Evolutionary conservation across 1,139 yeast species (phyloP).

Genomic region (Nadsonia commutata): DNA sequence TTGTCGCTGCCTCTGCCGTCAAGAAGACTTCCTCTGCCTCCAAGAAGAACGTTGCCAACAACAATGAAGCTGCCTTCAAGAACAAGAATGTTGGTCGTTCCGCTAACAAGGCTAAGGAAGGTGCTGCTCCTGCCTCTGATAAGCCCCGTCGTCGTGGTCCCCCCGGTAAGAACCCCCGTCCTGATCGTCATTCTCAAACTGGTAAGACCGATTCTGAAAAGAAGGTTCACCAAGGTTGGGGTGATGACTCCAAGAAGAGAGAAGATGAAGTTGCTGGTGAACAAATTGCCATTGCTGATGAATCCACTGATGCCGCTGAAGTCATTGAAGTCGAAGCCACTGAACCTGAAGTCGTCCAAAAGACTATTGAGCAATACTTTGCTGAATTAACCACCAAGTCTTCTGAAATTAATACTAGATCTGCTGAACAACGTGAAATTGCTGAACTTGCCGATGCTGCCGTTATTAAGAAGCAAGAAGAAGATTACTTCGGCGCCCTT

Average conservation of each 20-base stretch:
- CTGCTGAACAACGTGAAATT: constrained; percentile 38
- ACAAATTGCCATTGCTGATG: constrained; percentile 41
- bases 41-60: constrained; percentile 75
- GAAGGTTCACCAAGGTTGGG: constrained; percentile 80
- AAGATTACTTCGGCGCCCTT: constrained; percentile 35
- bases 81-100: constrained; percentile 29
- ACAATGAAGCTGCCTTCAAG: constrained; percentile 35
- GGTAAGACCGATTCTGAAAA: constrained; percentile 75
- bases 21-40: constrained; percentile 75
- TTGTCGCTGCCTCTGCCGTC: constrained; percentile 59
- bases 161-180: constrained; percentile 41
- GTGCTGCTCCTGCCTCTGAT: constrained; percentile 28
- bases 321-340: constrained; percentile 23
- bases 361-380: constrained; percentile 62
- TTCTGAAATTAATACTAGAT: constrained; percentile 42
- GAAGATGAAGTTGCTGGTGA: constrained; percentile 54
- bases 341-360: constrained; percentile 21
- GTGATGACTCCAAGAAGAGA: constrained; percentile 43
- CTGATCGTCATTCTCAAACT: constrained; percentile 69
- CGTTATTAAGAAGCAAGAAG: constrained; percentile 26
- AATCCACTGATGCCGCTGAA: constrained; percentile 26
- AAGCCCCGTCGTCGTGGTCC: constrained; percentile 37
- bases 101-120: constrained; percentile 43
- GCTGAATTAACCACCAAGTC: constrained; percentile 39
- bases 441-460: constrained; percentile 14